Percentiles rank a stretch among this genome's conserved stretches.
phyloP scores from a whole-genome alignment of 2,329 filamentous ascomycete genomes.

The Colletotrichum sp. region DNA sequence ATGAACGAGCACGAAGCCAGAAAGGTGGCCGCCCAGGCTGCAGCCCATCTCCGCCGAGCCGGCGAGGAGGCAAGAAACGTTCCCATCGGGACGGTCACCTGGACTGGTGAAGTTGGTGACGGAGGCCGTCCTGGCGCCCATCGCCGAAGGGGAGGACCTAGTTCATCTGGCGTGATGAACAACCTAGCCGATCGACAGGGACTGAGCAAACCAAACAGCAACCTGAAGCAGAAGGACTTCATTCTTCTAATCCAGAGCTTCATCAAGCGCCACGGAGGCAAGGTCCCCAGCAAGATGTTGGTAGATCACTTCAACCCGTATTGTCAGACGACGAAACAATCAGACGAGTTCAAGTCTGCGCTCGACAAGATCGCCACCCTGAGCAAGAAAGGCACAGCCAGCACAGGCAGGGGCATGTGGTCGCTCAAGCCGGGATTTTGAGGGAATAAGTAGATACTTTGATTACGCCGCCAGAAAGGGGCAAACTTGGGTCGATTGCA shows the following conservation, averaged over 20 bases:
- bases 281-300: constrained; percentile 81
- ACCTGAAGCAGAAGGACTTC: constrained; percentile 65
- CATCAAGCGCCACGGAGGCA: constrained; percentile 77
- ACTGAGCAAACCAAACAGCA: constrained; percentile 38
- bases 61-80: constrained; percentile 74
- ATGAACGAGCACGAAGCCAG: constrained; percentile 85
- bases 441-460: neutral
- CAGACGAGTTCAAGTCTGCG: constrained; percentile 82
- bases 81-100: constrained; percentile 86
- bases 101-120: constrained; percentile 86
- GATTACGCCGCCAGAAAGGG: neutral
- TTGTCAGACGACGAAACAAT: constrained; percentile 72
- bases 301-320: constrained; percentile 89
- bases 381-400: constrained; percentile 55
- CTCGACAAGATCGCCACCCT: constrained; percentile 78
- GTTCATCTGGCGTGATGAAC: constrained; percentile 60
- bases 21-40: constrained; percentile 78
- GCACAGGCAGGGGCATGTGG: constrained; percentile 60
- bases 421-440: constrained; percentile 40
- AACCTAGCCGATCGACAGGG: constrained; percentile 64
- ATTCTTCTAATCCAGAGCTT: constrained; percentile 78
- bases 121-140: constrained; percentile 71
- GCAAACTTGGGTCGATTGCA: neutral
- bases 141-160: constrained; percentile 55
- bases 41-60: constrained; percentile 75